Percentiles rank a stretch among this genome's conserved stretches.
phyloP scores from a whole-genome alignment of 2,329 filamentous ascomycete genomes.

The Rhynchosporium graminicola region DNA sequence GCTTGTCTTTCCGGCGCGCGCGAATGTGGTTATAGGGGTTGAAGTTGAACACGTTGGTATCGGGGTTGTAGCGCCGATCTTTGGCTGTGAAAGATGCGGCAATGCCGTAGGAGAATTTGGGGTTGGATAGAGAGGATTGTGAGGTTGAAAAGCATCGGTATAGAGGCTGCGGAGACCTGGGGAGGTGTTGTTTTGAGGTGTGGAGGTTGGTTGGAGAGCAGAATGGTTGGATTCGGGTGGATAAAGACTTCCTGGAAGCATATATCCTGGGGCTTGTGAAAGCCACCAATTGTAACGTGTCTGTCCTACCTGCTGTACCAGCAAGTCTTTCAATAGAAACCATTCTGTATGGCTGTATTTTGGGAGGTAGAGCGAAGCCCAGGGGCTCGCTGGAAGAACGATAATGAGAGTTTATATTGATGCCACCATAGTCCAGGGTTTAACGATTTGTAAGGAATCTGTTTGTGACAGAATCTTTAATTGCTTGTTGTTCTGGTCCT shows the following conservation, averaged over 20 bases:
- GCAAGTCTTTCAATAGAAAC: conserved; percentile 26
- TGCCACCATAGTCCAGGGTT: conserved; percentile 17
- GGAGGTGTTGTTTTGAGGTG: conserved; percentile 1
- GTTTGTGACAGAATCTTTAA: neutral
- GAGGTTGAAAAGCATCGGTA: conserved; percentile 32
- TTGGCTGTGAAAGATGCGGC: conserved; percentile 77
- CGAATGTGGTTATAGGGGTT: conserved; percentile 61
- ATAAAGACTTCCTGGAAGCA: neutral
- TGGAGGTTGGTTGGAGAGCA: conserved; percentile 11
- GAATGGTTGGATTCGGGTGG: conserved; percentile 6
- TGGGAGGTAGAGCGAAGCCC: conserved; percentile 30
- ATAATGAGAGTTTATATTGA: conserved; percentile 12
- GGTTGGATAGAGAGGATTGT: conserved; percentile 20
- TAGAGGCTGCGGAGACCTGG: conserved; percentile 4
- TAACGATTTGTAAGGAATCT: neutral
- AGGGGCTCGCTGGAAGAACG: conserved; percentile 30
- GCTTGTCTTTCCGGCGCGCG: conserved; percentile 55
- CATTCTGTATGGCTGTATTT: conserved; percentile 23
- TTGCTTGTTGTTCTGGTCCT: conserved; percentile 7
- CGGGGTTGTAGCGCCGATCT: conserved; percentile 65
- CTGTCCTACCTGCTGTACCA: conserved; percentile 25
- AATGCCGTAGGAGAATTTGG: conserved; percentile 63
- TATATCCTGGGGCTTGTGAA: neutral
- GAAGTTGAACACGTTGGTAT: conserved; percentile 72
- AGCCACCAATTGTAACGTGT: conserved; percentile 5